Evolutionary conservation across 1,284 basidiomycete genomes (phyloP), one percentile per base, ranked within the genome.

Genomic region (Sporisorium sorghi): DNA sequence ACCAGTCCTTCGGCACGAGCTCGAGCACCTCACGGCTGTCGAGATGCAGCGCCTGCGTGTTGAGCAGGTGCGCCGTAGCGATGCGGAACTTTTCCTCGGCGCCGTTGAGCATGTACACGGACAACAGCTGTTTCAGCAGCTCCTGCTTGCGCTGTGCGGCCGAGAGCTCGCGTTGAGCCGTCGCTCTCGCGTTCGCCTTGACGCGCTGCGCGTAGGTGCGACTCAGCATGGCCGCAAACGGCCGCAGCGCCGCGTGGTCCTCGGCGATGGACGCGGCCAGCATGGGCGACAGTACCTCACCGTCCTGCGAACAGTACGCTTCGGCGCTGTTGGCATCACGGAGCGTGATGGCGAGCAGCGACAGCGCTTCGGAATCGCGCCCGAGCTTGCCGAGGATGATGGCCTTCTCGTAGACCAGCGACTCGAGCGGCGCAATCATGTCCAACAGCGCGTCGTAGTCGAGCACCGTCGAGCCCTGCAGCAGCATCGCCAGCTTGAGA

Each of bases 291-390:
- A 83, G 57, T 28, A 79, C 75, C 23, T 64, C 66, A 17, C 79
- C 77, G 26, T 66, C 71, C 32, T 82, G 73, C 23, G 63, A 60
- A 51, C 80, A 83, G 54, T 81, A 80, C 8, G 72, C 69, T 59
- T 83, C 80, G 7, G 80, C 71, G 17, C 79, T 76, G 52, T 72
- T 75, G 28, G 74, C 70, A 28, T 83, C 81, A 14, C 73, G 49
- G 14, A 82, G 59, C 10, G 40, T 48, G 33, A 80, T 21, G 3
- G 80, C 81, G 0, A 83, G 65, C 33, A 77, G 15, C 5, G 58
- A 50, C 0, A 83, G 61, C 0, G 81, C 81, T 24, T 78, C 78
- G 5, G 58, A 30, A 30, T 77, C 58, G n/a, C 63, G 65, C 0
- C 72, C 70, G 1, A 82, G 63, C 64, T 75, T 76, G 52, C 75